Evolutionary conservation across 208 protist genomes (phyloP).

Genomic region (Wallacemonas sp.): DNA sequence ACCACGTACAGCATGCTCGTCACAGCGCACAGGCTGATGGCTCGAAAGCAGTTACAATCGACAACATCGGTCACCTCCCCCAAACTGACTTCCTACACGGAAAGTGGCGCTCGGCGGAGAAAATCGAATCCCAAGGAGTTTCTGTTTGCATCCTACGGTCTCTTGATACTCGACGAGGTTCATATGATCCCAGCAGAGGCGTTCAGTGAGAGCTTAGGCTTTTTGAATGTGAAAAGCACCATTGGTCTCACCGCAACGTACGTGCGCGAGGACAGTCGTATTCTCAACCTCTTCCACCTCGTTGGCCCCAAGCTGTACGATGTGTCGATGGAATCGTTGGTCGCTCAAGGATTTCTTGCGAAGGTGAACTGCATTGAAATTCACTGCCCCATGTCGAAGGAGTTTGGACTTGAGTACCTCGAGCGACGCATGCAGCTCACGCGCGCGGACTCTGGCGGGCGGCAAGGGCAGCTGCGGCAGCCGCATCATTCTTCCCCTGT

Average conservation of each 20-base stretch:
- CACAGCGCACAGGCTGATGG: slow-evolving; percentile 56
- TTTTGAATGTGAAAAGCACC: slow-evolving; percentile 95
- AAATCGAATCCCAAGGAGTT: slow-evolving; percentile 77
- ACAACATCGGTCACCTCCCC: neutral
- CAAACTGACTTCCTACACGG: neutral
- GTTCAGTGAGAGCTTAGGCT: slow-evolving; percentile 94
- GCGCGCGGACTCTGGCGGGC: slow-evolving; percentile 60
- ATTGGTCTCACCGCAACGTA: slow-evolving; percentile 98
- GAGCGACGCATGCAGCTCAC: slow-evolving; percentile 42
- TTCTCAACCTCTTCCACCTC: slow-evolving; percentile 97
- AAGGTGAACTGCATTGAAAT: slow-evolving; percentile 98
- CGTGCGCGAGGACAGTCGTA: slow-evolving; percentile 97
- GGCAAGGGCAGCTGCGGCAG: slow-evolving; percentile 59
- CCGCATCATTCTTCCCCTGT: slow-evolving; percentile 25
- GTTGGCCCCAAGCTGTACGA: slow-evolving; percentile 99
- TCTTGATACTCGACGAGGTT: slow-evolving; percentile 94
- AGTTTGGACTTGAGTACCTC: slow-evolving; percentile 94
- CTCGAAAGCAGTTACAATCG: slow-evolving; percentile 28
- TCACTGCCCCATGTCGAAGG: slow-evolving; percentile 96
- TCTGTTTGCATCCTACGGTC: slow-evolving; percentile 76
- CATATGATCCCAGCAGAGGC: slow-evolving; percentile 97
- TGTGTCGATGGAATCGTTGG: slow-evolving; percentile 98
- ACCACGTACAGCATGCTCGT: slow-evolving; percentile 99
- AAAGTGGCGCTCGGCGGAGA: slow-evolving; percentile 19
- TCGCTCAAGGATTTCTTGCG: slow-evolving; percentile 95